Evolutionary conservation across 2,329 filamentous ascomycete genomes (phyloP), one percentile per base, ranked within the genome.

Genomic region (Cyphellophora europaea): DNA sequence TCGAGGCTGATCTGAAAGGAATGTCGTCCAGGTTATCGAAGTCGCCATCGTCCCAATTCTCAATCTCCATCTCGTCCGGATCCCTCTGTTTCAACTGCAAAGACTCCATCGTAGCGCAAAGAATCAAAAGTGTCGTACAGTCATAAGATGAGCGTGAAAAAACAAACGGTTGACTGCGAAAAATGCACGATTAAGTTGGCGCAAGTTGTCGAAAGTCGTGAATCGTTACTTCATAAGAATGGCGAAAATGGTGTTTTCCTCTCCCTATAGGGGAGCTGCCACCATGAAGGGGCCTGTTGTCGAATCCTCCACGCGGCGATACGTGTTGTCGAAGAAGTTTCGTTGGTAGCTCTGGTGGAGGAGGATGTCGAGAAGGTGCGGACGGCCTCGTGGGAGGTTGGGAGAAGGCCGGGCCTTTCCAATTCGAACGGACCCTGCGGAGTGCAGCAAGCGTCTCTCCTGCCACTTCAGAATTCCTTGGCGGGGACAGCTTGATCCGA

Each of bases 21-120:
- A 64, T 49, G 31, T 63, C 63, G 27, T 66, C 64, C 27, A 56
- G 53, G 40, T 62, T 62, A 49, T 67, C 63, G 19, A 69, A 49
- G 41, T 69, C 65, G 36, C 67, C 65, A 42, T 67, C 63, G 42
- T 67, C 65, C 65, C 65, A 69, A 40, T 60, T 64, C 48, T 69
- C 65, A 33, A 69, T 57, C 18, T 51, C 45, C 32, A 58, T 55
- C 13, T 59, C 54, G 11, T 51, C 52, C 35, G 49, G 48, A 18
- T 53, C 55, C 37, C 48, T 55, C 23, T 52, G 43, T 38, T 53
- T 56, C 21, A 55, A 46, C 4, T 50, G 53, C 38, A 56, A 49
- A 27, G 54, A 46, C 43, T 63, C 57, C 63, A 66, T 66, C 43
- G 18, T 53, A 8, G 21, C 21, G 21, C n/a, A n/a, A n/a, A n/a